Percentiles rank a stretch among this genome's conserved stretches.
These are phyloP conservation scores for Kodamaea sp. DNA, from an alignment of 1,139 yeast genomes.

Conservation along the genomic window DNA sequence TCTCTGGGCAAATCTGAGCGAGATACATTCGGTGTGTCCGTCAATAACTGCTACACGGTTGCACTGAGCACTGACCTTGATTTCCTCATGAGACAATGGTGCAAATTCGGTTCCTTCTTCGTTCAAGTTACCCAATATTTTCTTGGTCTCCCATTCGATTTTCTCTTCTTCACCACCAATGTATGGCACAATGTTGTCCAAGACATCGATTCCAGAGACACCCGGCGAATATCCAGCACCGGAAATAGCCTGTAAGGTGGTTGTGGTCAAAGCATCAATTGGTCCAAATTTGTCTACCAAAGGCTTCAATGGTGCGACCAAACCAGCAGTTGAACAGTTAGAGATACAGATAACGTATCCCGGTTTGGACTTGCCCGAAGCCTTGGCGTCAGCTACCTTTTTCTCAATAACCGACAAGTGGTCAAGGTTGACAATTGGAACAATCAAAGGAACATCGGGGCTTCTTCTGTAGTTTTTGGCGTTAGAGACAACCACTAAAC, in stretches of 20 bases:
- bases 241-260: conserved; percentile 95
- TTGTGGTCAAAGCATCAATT: conserved; percentile 78
- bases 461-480: conserved; percentile 96
- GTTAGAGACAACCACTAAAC: conserved; percentile 83
- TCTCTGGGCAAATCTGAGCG: conserved; percentile 76
- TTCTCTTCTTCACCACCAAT: conserved; percentile 98
- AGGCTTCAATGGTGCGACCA: conserved; percentile 95
- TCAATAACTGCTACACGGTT: conserved; percentile 96
- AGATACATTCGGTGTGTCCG: conserved; percentile 96
- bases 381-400: conserved; percentile 54
- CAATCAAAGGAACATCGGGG: conserved; percentile 85
- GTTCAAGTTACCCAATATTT: conserved; percentile 73
- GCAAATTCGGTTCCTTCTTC: conserved; percentile 58
- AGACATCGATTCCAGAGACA: conserved; percentile 89
- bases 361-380: conserved; percentile 54
- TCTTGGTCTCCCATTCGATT: conserved; percentile 97
- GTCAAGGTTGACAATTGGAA: conserved; percentile 94
- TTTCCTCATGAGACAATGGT: conserved; percentile 64
- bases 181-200: conserved; percentile 93
- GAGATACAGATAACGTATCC: conserved; percentile 95
- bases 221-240: conserved; percentile 99
- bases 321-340: conserved; percentile 97
- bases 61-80: conserved; percentile 93
- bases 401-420: conserved; percentile 77
- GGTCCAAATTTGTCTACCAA: conserved; percentile 88